Base-by-base conservation (phyloP, 139 green algal genomes). In the Micromonas pusilla region DNA sequence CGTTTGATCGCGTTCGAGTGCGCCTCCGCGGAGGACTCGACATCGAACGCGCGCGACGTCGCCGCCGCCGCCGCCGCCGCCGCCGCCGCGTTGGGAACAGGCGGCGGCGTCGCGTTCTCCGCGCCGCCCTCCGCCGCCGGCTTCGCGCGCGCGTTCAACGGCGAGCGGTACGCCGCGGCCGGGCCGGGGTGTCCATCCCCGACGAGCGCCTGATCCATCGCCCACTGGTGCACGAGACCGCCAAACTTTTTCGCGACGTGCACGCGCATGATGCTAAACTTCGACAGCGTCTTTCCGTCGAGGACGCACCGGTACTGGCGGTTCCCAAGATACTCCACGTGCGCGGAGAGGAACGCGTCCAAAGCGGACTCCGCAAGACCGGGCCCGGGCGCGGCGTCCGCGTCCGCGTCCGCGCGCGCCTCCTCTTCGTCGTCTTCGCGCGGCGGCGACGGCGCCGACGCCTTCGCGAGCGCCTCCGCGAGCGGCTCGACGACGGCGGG, bases 241-340 rank as follows among this genome's bases (percentile, higher is more conserved):
- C 19, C 20, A 33, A 78, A 78, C 13, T 66, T 70, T 23, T 78
- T 68, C 52, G 52, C 72, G 16, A 78, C 72, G 45, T 78, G 72
- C 4, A 53, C 72, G 32, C 73, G 53, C 54, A 79, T 70, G 73
- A 79, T 32, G 62, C 23, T 63, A 52, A 72, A 79, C 30, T 20
- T 72, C 2, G 54, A 38, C 21, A 79, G 30, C 6, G 72, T 31
- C 62, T 79, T 79, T 5, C 57, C 57, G 52, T 78, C 72, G 21
- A 78, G 72, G 6, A 52, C n/a, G 45, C 52, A 78, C 25, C 31
- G 52, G 72, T 78, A 78, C 45, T 67, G n/a, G 28, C 72, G 72
- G 26, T 78, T 65, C 26, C 72, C 72, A 9, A 78, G 28, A n/a
- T 78, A 78, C 52, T 78, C 72, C 2, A 78, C 72, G 25, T 70